Evolutionary conservation across 306 rosid species (phyloP), one percentile per base, ranked within the genome.

Genomic region (Aeschynomene evenia): DNA sequence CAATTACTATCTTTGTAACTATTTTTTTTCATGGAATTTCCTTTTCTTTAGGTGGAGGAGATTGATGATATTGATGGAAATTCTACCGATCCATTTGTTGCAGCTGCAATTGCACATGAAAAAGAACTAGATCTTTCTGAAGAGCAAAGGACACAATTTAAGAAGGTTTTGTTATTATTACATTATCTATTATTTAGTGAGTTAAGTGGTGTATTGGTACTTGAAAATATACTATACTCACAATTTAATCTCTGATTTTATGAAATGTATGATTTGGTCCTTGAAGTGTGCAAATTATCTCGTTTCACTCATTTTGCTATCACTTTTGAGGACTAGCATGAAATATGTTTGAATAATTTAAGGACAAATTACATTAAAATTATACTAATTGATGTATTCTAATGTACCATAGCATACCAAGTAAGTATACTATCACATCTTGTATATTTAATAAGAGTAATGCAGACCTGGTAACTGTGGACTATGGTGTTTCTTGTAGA

Each of bases 31-130:
- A 23, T 24, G n/a, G 43, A 53, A 42, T 52, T 70, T 45, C 21
- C 21, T 73, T 69, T 70, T 76, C 5, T 31, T 59, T 80, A 92
- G 98, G 98, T 94, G 65, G 98, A 94, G 79, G 98, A 94, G 88
- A 94, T 94, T 68, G 98, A 90, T 79, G 98, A 90, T 52, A 76
- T 94, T 69, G 96, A 90, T 80, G 91, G 88, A 42, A 77, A 54
- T 85, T 83, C 86, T 34, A 71, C 72, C 7, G 97, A 94, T 84
- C 97, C 97, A 56, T 90, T 90, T 85, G 85, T 93, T 82, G 97
- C 96, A n/a, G 98, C 91, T 51, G 97, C 98, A 5, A 72, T 93
- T 77, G 90, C 86, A 60, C 85, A 86, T 78, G 98, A 93, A 82
- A 86, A 72, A 72, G 98, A 88, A 72, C 66, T 87, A 53, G 88